Base-by-base conservation (phyloP, 2,329 filamentous ascomycete genomes). In the Fusarium illudens region DNA sequence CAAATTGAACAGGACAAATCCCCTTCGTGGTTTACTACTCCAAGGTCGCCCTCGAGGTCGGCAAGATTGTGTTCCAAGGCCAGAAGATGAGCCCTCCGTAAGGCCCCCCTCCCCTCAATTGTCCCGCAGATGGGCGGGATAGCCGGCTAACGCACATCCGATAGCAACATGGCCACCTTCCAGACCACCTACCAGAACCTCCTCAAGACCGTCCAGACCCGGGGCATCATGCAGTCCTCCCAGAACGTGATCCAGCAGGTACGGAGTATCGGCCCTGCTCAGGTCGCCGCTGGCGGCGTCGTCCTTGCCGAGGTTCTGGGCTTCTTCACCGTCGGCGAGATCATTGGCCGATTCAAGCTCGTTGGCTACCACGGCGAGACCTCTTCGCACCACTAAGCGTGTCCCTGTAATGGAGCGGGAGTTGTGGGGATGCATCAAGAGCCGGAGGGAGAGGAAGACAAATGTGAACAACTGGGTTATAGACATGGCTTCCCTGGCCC, bases 271-370 rank as follows among this genome's bases (percentile, higher is more conserved):
- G 91, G 88, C 80, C 84, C 82, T 71, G 85, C 89, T 73, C 90
- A 97, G 81, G 79, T 95, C 73, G 86, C 87, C 58, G 82, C 91
- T 56, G 91, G 87, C 64, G 92, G 92, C 73, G 92, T 99, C 63
- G 84, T 97, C 66, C 82, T 86, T 49, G 94, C 94, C 59, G 95
- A 99, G 84, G 87, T 93, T 52, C 83, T 99, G 72, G 96, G 96
- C 65, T 99, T 99, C 88, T 99, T 98, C 87, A 96, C 94, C 65
- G 89, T 98, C 58, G 96, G 96, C 71, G 94, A 98, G 87, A 98
- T 99, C 81, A 90, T 99, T 76, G 96, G 96, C 76, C 89, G 94
- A 77, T 89, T 96, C 84, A 98, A 99, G 91, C 81, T 99, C 74
- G 86, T 99, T 74, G 96, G 96, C 70, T 99, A 99, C 87, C 88